Conservation (phyloP, 257 asterid species). For the Solanum bulbocastanum region DNA sequence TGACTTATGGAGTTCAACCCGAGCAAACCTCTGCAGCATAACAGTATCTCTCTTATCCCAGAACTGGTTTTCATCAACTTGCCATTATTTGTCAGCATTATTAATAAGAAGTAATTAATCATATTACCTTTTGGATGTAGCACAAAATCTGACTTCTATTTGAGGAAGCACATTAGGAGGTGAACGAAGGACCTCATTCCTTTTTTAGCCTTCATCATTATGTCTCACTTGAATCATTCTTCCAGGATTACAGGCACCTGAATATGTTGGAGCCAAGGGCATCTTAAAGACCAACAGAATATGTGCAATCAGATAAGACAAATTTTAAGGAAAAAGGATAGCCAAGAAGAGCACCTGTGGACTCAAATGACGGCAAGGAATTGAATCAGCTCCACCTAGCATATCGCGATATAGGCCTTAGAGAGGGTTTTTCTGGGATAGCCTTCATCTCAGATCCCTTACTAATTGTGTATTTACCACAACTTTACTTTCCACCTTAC, state of each 20-base stretch:
- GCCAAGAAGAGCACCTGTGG: neutral
- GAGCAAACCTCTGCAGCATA: neutral
- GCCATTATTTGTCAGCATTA: neutral
- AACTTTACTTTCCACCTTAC: neutral
- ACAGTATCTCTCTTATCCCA: neutral
- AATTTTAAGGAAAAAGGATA: neutral
- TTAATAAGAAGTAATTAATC: too few species aligned
- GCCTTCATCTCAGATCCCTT: neutral
- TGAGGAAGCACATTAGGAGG: neutral
- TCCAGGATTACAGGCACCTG: neutral
- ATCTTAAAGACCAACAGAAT: neutral
- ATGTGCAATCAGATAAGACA: neutral
- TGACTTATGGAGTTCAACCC: neutral
- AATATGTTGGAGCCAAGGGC: neutral
- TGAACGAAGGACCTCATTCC: neutral
- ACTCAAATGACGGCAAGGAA: neutral
- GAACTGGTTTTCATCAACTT: neutral
- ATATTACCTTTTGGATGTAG: neutral
- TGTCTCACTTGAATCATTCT: neutral
- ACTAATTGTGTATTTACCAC: neutral
- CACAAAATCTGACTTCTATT: neutral
- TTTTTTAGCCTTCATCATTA: neutral
- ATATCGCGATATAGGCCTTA: neutral
- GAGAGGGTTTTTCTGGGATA: neutral
- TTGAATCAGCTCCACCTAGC: neutral